Evolutionary conservation across 2,329 filamentous ascomycete genomes (phyloP), one percentile per base, ranked within the genome.

Genomic region (Colletotrichum gloeosporioides): DNA sequence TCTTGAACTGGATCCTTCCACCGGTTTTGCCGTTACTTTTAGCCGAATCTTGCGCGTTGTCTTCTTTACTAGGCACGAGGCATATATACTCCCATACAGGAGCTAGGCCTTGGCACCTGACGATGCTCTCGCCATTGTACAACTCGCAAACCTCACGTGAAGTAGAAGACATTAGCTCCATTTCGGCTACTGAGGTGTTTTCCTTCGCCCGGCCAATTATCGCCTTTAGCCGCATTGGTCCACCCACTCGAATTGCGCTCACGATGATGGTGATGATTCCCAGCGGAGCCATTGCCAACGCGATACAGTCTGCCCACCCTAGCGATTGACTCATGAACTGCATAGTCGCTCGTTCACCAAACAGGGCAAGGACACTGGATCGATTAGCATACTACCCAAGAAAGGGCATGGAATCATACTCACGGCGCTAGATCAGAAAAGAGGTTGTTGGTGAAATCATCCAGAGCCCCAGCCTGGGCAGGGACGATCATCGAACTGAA

Each of bases 141-240:
- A 87, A 76, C 68, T 87, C 85, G 66, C 85, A 87, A 3, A 87
- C 84, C 36, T 86, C 83, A 0, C 75, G 77, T 16, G 82, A 83
- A 0, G 86, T 88, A 0, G 86, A 88, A 0, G 85, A 83, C 77
- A 84, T 85, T 1, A 88, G 73, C 64, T 88, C 86, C 0, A 82
- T 79, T 73, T 89, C 86, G 2, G 79, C 82, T 1, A 70, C 77
- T 0, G 81, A 83, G 0, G 74, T 67, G 8, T 81, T 81, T 74
- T 88, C 86, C 66, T 83, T 81, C 0, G 84, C 81, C 36, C 85
- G 77, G 1, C 87, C 86, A 13, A 88, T 80, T 25, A 88, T 82
- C 3, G 86, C 84, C 18, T 82, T 81, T 0, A 87, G 77, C 2
- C 78, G 81, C 0, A 81, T 32, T 4, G 53, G 73, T 1, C 83